A percentile compares a stretch with the other conserved stretches of the same genome.
Conservation (phyloP, 345 rosid species). For the Eucalyptus paniculata region DNA sequence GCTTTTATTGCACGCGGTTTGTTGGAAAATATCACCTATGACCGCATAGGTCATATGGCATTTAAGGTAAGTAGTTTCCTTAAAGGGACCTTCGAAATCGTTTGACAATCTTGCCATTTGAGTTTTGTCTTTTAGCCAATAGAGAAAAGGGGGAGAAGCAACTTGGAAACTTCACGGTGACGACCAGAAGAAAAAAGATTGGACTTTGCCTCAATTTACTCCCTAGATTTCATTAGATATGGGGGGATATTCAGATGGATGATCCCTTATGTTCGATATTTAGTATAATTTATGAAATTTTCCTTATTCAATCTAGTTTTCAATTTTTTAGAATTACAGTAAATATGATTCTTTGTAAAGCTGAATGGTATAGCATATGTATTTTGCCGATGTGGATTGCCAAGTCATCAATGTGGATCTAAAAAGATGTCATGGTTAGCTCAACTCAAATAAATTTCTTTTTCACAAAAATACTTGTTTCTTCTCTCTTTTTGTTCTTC, state of each 20-base stretch:
- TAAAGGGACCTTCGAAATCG: not conserved
- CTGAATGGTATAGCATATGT: too few relatives aligned
- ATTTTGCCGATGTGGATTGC: not conserved
- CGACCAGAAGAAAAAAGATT: not conserved
- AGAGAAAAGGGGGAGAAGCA: not conserved
- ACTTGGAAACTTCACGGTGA: not conserved
- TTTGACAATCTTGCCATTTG: too few relatives aligned
- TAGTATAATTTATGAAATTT: not conserved
- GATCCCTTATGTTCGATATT: not conserved
- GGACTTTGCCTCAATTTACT: not conserved
- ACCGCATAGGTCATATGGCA: not conserved
- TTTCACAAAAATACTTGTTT: not conserved
- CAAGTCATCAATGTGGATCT: not conserved
- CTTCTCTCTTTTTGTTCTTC: too few relatives aligned
- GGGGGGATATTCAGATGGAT: not conserved
- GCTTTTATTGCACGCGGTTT: not conserved
- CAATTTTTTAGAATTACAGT: fast-evolving
- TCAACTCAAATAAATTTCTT: not conserved
- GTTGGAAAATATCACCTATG: not conserved
- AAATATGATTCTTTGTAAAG: not conserved
- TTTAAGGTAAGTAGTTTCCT: not conserved
- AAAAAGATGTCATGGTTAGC: not conserved
- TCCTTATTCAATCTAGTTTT: not conserved
- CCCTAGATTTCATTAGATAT: not conserved
- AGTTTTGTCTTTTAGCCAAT: too few relatives aligned